Conservation (phyloP, 2,329 filamentous ascomycete genomes). For the Fusarium guadeloupense region DNA sequence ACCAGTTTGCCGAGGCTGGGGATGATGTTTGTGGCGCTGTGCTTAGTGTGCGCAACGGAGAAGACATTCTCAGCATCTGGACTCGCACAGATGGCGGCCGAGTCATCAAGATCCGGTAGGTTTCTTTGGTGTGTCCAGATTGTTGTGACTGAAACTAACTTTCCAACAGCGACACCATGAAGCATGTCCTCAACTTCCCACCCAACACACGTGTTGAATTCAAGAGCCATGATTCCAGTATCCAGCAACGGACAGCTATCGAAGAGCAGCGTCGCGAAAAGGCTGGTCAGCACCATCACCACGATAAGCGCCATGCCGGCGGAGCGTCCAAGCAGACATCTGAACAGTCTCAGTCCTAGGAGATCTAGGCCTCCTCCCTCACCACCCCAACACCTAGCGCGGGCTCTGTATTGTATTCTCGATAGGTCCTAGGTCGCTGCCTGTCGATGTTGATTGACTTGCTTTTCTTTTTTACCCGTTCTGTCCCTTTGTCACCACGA, state of each 20-base stretch:
- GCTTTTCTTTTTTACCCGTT: slow-evolving; percentile 21
- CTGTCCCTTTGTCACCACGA: slow-evolving; percentile 24
- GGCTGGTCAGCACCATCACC: slow-evolving; percentile 59
- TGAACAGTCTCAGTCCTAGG: slow-evolving; percentile 43
- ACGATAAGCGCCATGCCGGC: slow-evolving; percentile 51
- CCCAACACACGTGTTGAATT: slow-evolving; percentile 90
- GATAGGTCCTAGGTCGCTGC: slow-evolving; percentile 23
- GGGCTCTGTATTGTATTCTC: slow-evolving; percentile 40
- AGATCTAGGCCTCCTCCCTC: not conserved
- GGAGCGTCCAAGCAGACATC: slow-evolving; percentile 46
- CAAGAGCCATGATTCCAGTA: slow-evolving; percentile 96
- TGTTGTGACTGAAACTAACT: slow-evolving; percentile 29
- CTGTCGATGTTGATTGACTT: slow-evolving; percentile 24
- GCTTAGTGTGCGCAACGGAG: slow-evolving; percentile 90
- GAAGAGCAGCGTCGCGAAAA: slow-evolving; percentile 94
- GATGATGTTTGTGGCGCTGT: slow-evolving; percentile 97
- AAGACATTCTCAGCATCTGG: slow-evolving; percentile 98
- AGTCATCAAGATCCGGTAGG: slow-evolving; percentile 95
- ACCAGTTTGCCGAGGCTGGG: slow-evolving; percentile 90
- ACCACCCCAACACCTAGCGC: slow-evolving; percentile 1
- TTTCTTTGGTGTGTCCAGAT: slow-evolving; percentile 17
- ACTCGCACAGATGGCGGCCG: slow-evolving; percentile 91
- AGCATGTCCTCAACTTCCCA: slow-evolving; percentile 86
- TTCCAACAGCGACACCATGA: slow-evolving; percentile 84
- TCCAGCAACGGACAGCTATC: slow-evolving; percentile 88